phyloP scores from a whole-genome alignment of 371 early-diverging fungal genomes.

The Mucor circinelloides region DNA sequence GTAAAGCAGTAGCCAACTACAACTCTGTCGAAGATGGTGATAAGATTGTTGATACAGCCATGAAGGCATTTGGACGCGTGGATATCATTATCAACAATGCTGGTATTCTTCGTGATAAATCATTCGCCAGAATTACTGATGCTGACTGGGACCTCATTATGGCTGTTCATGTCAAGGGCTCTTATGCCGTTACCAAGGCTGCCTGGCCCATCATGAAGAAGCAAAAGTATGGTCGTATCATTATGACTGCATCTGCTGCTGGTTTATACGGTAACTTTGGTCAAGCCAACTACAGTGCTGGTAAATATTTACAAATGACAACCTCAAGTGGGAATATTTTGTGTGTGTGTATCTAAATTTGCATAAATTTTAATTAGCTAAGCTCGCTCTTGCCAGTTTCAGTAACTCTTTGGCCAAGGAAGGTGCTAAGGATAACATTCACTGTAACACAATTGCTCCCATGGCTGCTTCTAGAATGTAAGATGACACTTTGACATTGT shows the following conservation, averaged over 20 bases:
- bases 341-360: neutral
- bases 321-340: neutral
- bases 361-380: conserved; percentile 59
- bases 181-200: conserved; percentile 95
- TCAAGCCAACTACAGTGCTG: conserved; percentile 93
- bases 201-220: conserved; percentile 96
- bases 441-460: conserved; percentile 94
- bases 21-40: conserved; percentile 96
- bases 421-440: conserved; percentile 92
- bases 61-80: conserved; percentile 93
- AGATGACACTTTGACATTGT: neutral
- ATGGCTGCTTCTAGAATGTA: conserved; percentile 96
- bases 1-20: conserved; percentile 97
- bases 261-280: conserved; percentile 99
- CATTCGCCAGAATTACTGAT: conserved; percentile 95
- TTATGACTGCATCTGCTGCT: conserved; percentile 90
- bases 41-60: conserved; percentile 94
- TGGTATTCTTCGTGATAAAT: conserved; percentile 95
- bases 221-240: conserved; percentile 90
- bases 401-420: conserved; percentile 91
- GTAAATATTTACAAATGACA: conserved; percentile 22
- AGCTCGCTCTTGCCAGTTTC: conserved; percentile 92
- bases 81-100: conserved; percentile 98
- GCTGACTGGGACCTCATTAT: conserved; percentile 95
- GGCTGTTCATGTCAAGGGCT: conserved; percentile 91